Evolutionary conservation across 2,329 filamentous ascomycete genomes (phyloP).

Genomic region (Amylocarpus encephaloides): DNA sequence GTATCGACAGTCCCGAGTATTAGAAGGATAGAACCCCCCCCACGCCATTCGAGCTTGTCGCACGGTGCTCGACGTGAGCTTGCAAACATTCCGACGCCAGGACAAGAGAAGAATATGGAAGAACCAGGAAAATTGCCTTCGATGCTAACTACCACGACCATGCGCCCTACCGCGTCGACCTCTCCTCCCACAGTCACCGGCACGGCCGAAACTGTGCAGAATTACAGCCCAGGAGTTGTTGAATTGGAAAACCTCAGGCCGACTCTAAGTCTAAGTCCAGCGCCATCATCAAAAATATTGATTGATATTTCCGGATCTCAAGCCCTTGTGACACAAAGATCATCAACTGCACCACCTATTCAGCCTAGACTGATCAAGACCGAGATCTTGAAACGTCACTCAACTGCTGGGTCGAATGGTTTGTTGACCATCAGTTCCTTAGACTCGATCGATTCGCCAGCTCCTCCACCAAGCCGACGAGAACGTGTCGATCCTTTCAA

Average conservation of each 20-base stretch:
- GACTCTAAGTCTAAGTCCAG: not conserved
- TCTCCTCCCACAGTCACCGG: slow-evolving; percentile 3
- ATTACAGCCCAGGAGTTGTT: slow-evolving; percentile 6
- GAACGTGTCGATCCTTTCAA: not conserved
- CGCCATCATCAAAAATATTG: not conserved
- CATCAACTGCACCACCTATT: not conserved
- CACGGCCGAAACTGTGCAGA: slow-evolving; percentile 9
- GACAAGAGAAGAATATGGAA: not conserved
- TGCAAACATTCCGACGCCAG: slow-evolving; percentile 2
- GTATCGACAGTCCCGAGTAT: slow-evolving; percentile 17
- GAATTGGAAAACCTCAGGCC: slow-evolving; percentile 5
- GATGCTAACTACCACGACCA: not conserved
- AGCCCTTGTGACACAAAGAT: not conserved
- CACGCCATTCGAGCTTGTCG: slow-evolving; percentile 16
- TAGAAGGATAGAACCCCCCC: slow-evolving; percentile 13
- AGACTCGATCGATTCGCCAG: not conserved
- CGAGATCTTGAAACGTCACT: not conserved
- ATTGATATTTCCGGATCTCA: not conserved
- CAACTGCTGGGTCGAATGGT: not conserved
- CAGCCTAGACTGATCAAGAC: not conserved
- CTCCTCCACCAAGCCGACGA: not conserved
- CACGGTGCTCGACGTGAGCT: slow-evolving; percentile 8
- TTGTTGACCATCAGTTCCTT: not conserved
- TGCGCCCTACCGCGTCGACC: not conserved
- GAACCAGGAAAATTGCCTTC: not conserved